Percentiles rank a stretch among this genome's conserved stretches.
Conservation (phyloP, 225 moss, liverwort and hornwort genomes). For the Marchantia polymorpha region DNA sequence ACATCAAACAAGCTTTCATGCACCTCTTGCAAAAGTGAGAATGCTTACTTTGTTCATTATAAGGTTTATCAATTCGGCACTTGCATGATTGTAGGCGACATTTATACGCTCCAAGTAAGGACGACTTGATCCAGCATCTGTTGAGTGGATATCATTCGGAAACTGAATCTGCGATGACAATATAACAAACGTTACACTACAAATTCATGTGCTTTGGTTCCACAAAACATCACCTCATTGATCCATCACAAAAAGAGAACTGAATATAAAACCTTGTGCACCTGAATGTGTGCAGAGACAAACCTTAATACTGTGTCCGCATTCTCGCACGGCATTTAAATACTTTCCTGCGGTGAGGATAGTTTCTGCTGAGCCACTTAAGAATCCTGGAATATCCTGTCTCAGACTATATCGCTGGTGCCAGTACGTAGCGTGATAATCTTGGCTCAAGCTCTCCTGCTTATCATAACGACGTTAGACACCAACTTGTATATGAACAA, state of each 20-base stretch:
- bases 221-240: too few species aligned
- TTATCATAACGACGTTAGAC: background rate
- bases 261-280: background rate
- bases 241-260: background rate
- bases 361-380: slow-evolving; percentile 80
- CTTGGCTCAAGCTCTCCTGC: slow-evolving; percentile 94
- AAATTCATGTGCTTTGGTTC: background rate
- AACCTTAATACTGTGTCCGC: slow-evolving; percentile 74
- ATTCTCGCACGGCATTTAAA: slow-evolving; percentile 91
- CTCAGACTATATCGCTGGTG: slow-evolving; percentile 94
- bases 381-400: slow-evolving; percentile 84
- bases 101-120: slow-evolving; percentile 91
- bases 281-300: background rate
- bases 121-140: slow-evolving; percentile 61
- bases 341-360: slow-evolving; percentile 97
- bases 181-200: background rate
- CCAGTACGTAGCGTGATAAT: slow-evolving; percentile 96
- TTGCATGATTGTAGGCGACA: slow-evolving; percentile 88
- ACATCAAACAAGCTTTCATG: background rate
- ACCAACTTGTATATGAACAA: background rate
- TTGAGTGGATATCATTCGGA: slow-evolving; percentile 51
- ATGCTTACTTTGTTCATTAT: slow-evolving; percentile 67
- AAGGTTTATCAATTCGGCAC: slow-evolving; percentile 81
- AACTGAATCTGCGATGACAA: slow-evolving; percentile 63
- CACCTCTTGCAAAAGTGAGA: background rate